Evolutionary conservation across 495 filamentous ascomycete species (phyloP).

Genomic region (Aspergillus ellipticus): DNA sequence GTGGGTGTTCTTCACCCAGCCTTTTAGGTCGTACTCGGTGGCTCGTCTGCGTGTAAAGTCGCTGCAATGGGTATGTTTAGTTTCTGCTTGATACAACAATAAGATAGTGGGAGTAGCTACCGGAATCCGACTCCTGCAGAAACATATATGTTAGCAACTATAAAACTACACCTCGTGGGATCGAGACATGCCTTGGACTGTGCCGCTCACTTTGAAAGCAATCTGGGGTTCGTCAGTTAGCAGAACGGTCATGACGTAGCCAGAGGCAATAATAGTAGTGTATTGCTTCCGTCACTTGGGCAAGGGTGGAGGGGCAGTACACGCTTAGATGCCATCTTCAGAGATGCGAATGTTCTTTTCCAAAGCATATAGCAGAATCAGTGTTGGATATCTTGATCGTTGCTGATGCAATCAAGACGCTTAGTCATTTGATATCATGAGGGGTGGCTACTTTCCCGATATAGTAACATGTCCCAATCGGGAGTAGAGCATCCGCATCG

Average conservation of each 20-base stretch:
- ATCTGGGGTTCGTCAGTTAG: constrained; percentile 28
- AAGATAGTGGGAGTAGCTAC: constrained; percentile 34
- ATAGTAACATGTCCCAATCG: not conserved
- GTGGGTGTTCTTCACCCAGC: constrained; percentile 73
- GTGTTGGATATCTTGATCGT: not conserved
- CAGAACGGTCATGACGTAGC: constrained; percentile 12
- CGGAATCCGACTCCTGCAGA: constrained; percentile 67
- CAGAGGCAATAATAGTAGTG: not conserved
- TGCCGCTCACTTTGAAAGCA: constrained; percentile 50
- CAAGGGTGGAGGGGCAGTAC: not conserved
- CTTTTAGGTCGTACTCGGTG: constrained; percentile 59
- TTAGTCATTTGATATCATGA: not conserved
- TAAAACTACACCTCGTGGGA: too few species aligned
- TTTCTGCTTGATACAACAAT: not conserved
- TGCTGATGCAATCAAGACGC: not conserved
- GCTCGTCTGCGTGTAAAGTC: constrained; percentile 72
- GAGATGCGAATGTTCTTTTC: not conserved
- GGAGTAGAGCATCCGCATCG: not conserved
- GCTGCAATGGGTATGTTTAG: constrained; percentile 33
- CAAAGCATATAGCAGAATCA: not conserved
- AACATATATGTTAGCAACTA: not conserved
- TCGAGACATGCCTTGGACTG: constrained; percentile 44
- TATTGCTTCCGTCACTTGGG: not conserved
- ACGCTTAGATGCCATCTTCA: constrained; percentile 14
- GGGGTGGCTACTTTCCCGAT: not conserved